Base-by-base conservation (phyloP, 2,329 filamentous ascomycete species). In the Exophiala viscosa region DNA sequence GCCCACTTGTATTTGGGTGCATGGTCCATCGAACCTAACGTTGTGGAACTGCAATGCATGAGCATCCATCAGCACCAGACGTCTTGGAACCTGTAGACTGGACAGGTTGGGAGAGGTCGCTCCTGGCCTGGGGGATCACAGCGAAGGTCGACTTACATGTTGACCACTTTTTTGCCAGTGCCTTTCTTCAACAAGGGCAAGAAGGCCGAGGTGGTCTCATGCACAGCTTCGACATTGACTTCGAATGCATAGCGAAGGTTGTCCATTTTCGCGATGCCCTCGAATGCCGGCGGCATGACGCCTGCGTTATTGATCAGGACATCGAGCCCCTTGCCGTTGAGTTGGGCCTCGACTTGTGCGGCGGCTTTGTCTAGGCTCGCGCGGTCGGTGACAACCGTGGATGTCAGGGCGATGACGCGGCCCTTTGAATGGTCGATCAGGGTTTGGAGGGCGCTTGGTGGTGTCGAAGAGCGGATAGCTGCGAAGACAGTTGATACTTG, bases 271-370 rank as follows among this genome's bases (percentile, higher is more conserved):
- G 33, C 45, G 8, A 66, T 68, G 33, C 44, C 50, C 8, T 43
- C 28, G 14, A 48, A 34, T 1, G 54, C 49, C 38, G 46, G 45
- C 20, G 66, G 60, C 50, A 61, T 55, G 18, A 67, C 55, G 0
- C 72, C 74, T 0, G 71, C 73, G 61, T 76, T 76, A 60, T 76
- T 76, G 50, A 76, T 66, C 23, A 78, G 52, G 6, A 76, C 70
- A 56, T 78, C 76, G 0, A 78, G 64, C 0, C 73, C 74, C 9
- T 67, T 67, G 3, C 66, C 73, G 13, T 33, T 50, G 1, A 76
- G 58, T 2, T 60, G 59, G 3, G 47, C 40, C 23, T 73, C 67
- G 3, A 75, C 68, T 11, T 61, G 51, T 0, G 49, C 48, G 1
- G 59, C 70, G 0, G 71, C 74, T 11, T 65, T 51, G 36, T 69